A percentile compares a stretch with the other conserved stretches of the same genome.
These are phyloP conservation scores for Lithohypha guttulata DNA, from an alignment of 2,329 filamentous ascomycete species.

Conservation along the genomic window DNA sequence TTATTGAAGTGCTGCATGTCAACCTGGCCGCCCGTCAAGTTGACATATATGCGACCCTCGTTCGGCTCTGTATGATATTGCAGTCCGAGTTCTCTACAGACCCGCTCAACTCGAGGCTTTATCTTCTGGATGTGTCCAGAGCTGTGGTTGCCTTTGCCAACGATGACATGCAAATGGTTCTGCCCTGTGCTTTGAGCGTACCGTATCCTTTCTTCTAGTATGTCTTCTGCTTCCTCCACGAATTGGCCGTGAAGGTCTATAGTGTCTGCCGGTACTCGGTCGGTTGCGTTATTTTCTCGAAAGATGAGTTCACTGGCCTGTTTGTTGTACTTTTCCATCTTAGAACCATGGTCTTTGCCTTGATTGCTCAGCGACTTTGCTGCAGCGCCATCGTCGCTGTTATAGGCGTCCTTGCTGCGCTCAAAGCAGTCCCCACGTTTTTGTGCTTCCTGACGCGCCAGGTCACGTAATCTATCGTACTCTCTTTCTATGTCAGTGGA, in stretches of 20 bases:
- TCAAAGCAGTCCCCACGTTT: conserved; percentile 72
- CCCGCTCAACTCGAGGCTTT: conserved; percentile 83
- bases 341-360: conserved; percentile 70
- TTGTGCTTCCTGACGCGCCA: conserved; percentile 68
- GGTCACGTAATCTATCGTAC: conserved; percentile 79
- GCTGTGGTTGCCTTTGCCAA: conserved; percentile 89
- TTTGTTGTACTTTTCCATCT: conserved; percentile 80
- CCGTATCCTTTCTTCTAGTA: conserved; percentile 74
- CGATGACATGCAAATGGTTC: conserved; percentile 82
- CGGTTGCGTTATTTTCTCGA: conserved; percentile 78
- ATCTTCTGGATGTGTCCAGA: conserved; percentile 77
- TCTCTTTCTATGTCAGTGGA: conserved; percentile 64
- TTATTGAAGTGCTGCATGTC: conserved; percentile 23
- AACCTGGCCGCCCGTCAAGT: conserved; percentile 64
- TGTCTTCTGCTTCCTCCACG: conserved; percentile 87
- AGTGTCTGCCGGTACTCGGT: conserved; percentile 64
- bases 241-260: conserved; percentile 93
- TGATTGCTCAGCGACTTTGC: conserved; percentile 78
- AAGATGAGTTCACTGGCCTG: conserved; percentile 93
- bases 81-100: conserved; percentile 73
- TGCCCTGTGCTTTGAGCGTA: conserved; percentile 64
- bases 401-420: conserved; percentile 69
- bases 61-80: conserved; percentile 81
- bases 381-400: conserved; percentile 66
- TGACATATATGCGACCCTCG: conserved; percentile 76